Conservation (phyloP, 2,329 filamentous ascomycete species). For the Cryphonectria naterciae region DNA sequence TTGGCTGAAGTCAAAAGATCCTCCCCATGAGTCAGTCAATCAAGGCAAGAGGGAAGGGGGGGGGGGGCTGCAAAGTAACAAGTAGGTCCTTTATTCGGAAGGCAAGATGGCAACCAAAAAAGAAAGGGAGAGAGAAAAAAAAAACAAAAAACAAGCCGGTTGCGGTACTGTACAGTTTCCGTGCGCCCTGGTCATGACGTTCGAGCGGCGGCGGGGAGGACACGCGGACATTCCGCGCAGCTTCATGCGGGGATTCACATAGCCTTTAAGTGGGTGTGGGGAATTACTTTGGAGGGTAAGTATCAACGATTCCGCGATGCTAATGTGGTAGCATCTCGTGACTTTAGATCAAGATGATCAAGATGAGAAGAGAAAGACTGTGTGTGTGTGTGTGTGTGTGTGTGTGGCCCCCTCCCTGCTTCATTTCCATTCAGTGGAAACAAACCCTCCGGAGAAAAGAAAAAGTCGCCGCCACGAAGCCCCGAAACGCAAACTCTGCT, state of each 20-base stretch:
- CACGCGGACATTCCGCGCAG: slow-evolving; percentile 1
- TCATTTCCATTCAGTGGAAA: background rate
- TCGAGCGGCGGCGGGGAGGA: slow-evolving; percentile 1
- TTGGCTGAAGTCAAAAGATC: background rate
- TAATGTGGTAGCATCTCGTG: background rate
- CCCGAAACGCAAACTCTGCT: background rate
- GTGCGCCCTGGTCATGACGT: background rate
- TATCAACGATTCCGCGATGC: background rate
- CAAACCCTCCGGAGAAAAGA: background rate
- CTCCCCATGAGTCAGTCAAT: background rate
- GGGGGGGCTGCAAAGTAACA: background rate
- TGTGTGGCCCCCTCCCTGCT: background rate
- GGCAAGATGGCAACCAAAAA: background rate
- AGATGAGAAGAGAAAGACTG: too few relatives aligned
- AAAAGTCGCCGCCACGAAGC: background rate
- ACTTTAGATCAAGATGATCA: background rate
- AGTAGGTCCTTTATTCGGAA: background rate
- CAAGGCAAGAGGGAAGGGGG: background rate
- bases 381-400: too few relatives aligned
- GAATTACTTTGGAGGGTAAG: background rate
- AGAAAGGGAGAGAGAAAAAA: too few relatives aligned
- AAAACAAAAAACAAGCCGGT: background rate
- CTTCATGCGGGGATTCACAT: background rate
- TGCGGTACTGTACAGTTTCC: slow-evolving; percentile 16
- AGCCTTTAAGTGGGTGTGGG: background rate